Percentiles rank a stretch among this genome's conserved stretches.
phyloP scores from a whole-genome alignment of 345 rosid species.

The Durio zibethinus region DNA sequence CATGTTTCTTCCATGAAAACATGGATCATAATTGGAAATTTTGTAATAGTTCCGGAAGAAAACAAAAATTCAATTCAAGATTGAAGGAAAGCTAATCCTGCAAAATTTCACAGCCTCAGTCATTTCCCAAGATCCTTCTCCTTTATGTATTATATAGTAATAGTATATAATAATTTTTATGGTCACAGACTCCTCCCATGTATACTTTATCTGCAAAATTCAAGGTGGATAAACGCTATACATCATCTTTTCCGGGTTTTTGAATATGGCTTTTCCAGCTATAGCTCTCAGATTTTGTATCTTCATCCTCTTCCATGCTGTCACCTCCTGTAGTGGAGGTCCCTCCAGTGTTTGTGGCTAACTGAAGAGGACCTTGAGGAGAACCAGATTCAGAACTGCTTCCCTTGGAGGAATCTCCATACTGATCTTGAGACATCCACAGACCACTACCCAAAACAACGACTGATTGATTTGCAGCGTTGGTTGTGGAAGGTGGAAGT shows the following conservation, averaged over 20 bases:
- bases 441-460: conserved; percentile 54
- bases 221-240: conserved; percentile 45
- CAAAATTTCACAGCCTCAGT: conserved; percentile 40
- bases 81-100: conserved; percentile 47
- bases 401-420: conserved; percentile 47
- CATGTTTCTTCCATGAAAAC: conserved; percentile 33
- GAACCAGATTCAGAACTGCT: conserved; percentile 60
- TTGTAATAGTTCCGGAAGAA: conserved; percentile 22
- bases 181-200: conserved; percentile 42
- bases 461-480: conserved; percentile 44
- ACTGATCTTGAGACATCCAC: conserved; percentile 56
- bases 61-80: conserved; percentile 37
- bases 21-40: conserved; percentile 23
- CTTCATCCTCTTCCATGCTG: conserved; percentile 76
- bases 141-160: conserved; percentile 35
- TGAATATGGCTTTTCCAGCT: conserved; percentile 53
- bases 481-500: conserved; percentile 26
- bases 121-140: conserved; percentile 33
- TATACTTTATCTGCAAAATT: conserved; percentile 60
- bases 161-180: conserved; percentile 20
- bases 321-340: conserved; percentile 53
- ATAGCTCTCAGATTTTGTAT: conserved; percentile 64
- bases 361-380: conserved; percentile 81
- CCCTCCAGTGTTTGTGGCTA: conserved; percentile 48
- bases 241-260: conserved; percentile 38